phyloP scores from a whole-genome alignment of 495 filamentous ascomycete genomes.

The Trichoderma orchidacearum region DNA sequence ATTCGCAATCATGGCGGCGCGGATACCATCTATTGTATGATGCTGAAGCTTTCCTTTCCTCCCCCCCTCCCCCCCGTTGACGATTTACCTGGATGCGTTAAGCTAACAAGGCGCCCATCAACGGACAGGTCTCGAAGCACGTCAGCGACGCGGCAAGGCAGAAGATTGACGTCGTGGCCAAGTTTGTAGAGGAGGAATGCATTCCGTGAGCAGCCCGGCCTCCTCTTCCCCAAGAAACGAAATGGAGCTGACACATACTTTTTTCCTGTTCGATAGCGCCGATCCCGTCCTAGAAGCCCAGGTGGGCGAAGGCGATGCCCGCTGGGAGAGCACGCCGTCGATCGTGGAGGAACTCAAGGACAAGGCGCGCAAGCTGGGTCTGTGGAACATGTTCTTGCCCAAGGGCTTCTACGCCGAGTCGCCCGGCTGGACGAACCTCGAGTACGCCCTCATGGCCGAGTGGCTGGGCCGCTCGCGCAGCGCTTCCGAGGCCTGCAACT shows the following conservation, averaged over 20 bases:
- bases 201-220: constrained; percentile 44
- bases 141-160: constrained; percentile 75
- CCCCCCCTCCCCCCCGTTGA: no score
- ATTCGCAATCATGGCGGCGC: constrained; percentile 40
- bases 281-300: constrained; percentile 67
- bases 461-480: constrained; percentile 65
- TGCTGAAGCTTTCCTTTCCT: constrained; percentile 4
- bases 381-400: constrained; percentile 98
- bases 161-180: constrained; percentile 58
- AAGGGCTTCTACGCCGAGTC: constrained; percentile 91
- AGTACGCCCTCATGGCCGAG: constrained; percentile 91
- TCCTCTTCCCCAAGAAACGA: constrained; percentile 9
- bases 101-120: constrained; percentile 12
- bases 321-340: constrained; percentile 65
- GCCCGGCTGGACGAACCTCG: constrained; percentile 78
- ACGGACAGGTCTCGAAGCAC: constrained; percentile 31
- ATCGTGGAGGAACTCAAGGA: constrained; percentile 81
- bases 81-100: background rate
- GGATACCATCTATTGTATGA: constrained; percentile 54
- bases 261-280: constrained; percentile 24
- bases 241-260: constrained; percentile 10
- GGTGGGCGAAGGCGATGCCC: constrained; percentile 56
- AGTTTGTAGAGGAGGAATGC: constrained; percentile 95
- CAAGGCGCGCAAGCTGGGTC: constrained; percentile 68
- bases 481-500: constrained; percentile 83